Conservation (phyloP, 129 eudicot genomes). For the Apium graveolens region DNA sequence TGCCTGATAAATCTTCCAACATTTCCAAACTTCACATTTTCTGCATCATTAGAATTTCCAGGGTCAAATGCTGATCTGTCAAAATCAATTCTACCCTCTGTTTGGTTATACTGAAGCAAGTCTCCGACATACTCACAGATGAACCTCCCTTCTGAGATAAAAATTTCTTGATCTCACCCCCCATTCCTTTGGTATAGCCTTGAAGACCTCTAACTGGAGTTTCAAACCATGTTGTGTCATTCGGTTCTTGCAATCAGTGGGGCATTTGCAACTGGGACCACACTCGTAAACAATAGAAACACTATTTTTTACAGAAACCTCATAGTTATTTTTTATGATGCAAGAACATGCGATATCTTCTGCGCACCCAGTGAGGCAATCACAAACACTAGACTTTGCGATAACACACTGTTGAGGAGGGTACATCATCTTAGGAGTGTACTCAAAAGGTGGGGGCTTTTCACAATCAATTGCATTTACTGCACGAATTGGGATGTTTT, state of each 20-base stretch:
- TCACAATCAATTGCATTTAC: constrained; percentile 15
- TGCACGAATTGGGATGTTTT: constrained; percentile 12
- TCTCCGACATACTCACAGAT: constrained; percentile 23
- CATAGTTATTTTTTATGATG: background rate
- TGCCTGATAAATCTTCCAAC: constrained; percentile 20
- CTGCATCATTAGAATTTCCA: background rate
- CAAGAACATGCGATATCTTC: constrained; percentile 6
- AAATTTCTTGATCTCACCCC: constrained; percentile 15
- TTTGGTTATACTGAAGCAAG: background rate
- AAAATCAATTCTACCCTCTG: background rate
- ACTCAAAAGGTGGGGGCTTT: constrained; percentile 16
- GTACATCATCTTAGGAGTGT: constrained; percentile 14
- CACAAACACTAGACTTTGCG: constrained; percentile 4
- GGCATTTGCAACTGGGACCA: constrained; percentile 18
- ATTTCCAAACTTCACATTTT: constrained; percentile 13
- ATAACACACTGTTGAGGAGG: background rate
- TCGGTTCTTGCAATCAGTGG: constrained; percentile 16
- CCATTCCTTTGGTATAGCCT: constrained; percentile 9
- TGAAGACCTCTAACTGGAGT: constrained; percentile 19
- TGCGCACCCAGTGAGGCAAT: constrained; percentile 11
- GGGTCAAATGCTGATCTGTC: constrained; percentile 6
- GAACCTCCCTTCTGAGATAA: constrained; percentile 8
- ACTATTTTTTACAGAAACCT: background rate
- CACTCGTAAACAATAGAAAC: constrained; percentile 13
- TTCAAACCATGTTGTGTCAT: constrained; percentile 4